Base-by-base conservation (phyloP, 2,329 filamentous ascomycete genomes). In the Arachnomyces sp. region DNA sequence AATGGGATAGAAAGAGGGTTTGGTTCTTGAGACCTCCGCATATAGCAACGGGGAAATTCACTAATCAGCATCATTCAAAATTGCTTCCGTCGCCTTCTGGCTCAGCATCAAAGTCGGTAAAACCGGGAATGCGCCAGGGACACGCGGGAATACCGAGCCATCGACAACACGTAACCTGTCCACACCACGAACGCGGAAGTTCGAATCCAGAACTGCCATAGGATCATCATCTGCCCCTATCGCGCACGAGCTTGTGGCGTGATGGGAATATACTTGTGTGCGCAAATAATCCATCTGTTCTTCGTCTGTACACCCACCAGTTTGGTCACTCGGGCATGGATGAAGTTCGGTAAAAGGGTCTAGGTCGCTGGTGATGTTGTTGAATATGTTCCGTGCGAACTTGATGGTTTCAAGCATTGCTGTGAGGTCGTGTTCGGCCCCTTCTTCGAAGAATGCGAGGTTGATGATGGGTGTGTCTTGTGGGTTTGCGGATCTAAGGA, bases 81-180 rank as follows among this genome's bases (percentile, higher is more conserved):
- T 79, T 4, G 69, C 70, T 55, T 79, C 75, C 2, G 74, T 72
- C 1, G 78, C 78, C 65, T 81, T 82, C 63, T 82, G 77, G 1
- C 67, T 68, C 4, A 75, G 62, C 56, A 80, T 75, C 48, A 75
- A 77, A 0, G 69, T 69, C 1, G 74, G 67, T 1, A 72, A 53
- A 3, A 68, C 65, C 17, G 71, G 66, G 49, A 73, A 77, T 39
- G 64, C 71, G 45, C 76, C 76, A 1, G 74, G 74, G 40, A 74
- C 75, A 39, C 65, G 64, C 1, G 75, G 74, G 43, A 75, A 82
- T 1, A 74, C 66, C 16, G 68, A 73, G 1, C 76, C 78, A 60
- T 82, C 78, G 0, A 82, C 78, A 2, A 82, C 78, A 18, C 78
- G 63, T 36, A 83, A 53, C 0, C 72, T 71, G 1, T 65, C 56